Evolutionary conservation across 345 rosid genomes (phyloP), one percentile per base, ranked within the genome.

Genomic region (Laguncularia racemosa): DNA sequence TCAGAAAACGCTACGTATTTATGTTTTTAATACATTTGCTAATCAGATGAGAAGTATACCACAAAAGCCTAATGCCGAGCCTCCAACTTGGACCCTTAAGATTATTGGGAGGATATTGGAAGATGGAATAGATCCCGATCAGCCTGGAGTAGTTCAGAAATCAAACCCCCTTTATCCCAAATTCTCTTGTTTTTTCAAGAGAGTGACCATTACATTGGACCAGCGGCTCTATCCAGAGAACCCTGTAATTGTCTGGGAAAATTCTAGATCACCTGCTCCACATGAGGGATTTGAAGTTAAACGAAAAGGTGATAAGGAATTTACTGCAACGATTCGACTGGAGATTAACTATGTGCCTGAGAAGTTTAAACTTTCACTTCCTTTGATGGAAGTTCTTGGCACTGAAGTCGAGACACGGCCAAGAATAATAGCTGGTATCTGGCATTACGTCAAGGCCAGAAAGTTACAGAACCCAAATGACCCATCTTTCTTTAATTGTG

Each of bases 401-500:
- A 85, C 89, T 55, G 99, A 93, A 67, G 99, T 89, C 54, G 99
- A 89, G 59, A 89, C 95, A 12, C 85, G 97, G 44, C 97, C 99
- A 3, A 81, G 99, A 77, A 84, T 89, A 55, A 89, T 93, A n/a
- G 95, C 96, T 68, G 95, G 95, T 26, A 80, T 93, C 64, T 93
- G 99, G 99, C 99, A 93, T 70, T 93, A 93, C 64, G 99, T 89
- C 19, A 93, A 93, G 78, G 99, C 97, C 48, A 85, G 96, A 74
- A 93, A 89, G 72, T 56, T 93, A 75, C 99, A 89, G 81, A 81
- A 78, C 71, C 86, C 89, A 15, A 84, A 84, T 60, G 99, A 93
- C 52, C 95, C 99, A 6, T 85, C 99, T 6, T 77, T 57, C 70
- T 89, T 93, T 61, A 78, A 64, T 59, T 93, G 99, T 59, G 99